phyloP scores from a whole-genome alignment of 1,139 yeast species.

The Hyphopichia khmerensis region DNA sequence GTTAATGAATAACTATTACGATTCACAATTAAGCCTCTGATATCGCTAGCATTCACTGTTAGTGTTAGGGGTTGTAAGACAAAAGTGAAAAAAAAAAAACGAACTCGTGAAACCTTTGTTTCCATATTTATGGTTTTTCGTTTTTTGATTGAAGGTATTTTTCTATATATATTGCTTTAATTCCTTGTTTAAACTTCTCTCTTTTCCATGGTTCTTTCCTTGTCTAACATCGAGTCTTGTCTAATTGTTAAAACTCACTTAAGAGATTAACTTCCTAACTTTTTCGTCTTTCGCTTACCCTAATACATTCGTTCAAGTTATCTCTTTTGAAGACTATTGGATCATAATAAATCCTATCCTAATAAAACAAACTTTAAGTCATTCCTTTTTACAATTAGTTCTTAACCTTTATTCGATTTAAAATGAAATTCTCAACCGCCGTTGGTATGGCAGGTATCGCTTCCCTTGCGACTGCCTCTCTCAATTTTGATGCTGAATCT shows the following conservation, averaged over 20 bases:
- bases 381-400: background rate
- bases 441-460: slow-evolving; percentile 1
- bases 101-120: background rate
- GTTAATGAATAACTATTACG: background rate
- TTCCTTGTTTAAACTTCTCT: background rate
- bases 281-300: background rate
- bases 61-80: background rate
- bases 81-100: background rate
- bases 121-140: too few relatives aligned
- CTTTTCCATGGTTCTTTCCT: background rate
- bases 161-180: background rate
- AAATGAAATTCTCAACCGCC: slow-evolving; percentile 1
- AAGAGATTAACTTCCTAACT: background rate
- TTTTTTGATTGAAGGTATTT: too few relatives aligned
- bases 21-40: background rate
- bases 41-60: background rate
- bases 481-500: background rate
- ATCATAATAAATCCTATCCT: background rate
- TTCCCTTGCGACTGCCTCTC: background rate
- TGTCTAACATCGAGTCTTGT: background rate
- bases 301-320: background rate
- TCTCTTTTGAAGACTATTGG: background rate
- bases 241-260: background rate
- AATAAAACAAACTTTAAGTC: background rate
- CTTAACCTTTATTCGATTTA: too few relatives aligned